phyloP scores from a whole-genome alignment of 2,329 filamentous ascomycete genomes.

The Helotiales sp. region DNA sequence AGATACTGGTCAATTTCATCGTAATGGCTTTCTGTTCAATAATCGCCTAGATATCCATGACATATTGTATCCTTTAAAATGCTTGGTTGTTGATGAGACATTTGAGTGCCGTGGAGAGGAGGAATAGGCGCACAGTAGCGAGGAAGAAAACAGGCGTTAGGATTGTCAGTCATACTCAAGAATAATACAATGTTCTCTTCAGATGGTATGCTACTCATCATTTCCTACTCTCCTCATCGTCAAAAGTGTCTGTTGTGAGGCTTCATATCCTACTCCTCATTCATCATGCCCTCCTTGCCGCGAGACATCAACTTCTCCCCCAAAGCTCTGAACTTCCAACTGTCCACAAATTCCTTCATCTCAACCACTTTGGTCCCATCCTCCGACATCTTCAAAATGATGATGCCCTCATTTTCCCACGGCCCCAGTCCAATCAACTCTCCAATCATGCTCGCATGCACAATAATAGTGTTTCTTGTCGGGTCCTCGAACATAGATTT shows the following conservation, averaged over 20 bases:
- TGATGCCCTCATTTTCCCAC: slow-evolving; percentile 2
- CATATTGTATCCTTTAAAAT: too few relatives aligned
- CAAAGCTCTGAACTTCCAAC: slow-evolving; percentile 40
- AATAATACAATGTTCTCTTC: too few relatives aligned
- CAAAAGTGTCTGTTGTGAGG: slow-evolving; percentile 9
- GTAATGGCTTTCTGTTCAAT: too few relatives aligned
- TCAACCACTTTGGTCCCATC: neutral
- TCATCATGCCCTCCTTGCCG: slow-evolving; percentile 33
- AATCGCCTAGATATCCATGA: too few relatives aligned
- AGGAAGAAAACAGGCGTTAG: too few relatives aligned
- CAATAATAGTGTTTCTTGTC: slow-evolving; percentile 37
- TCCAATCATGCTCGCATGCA: slow-evolving; percentile 39
- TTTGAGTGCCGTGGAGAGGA: too few relatives aligned
- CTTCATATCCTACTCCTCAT: slow-evolving; percentile 34
- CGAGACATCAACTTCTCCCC: slow-evolving; percentile 41
- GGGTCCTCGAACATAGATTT: slow-evolving; percentile 37
- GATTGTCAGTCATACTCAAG: too few relatives aligned
- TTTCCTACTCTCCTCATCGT: neutral
- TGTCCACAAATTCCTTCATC: slow-evolving; percentile 2
- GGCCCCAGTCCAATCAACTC: neutral
- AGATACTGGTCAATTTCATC: too few relatives aligned
- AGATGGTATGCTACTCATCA: too few relatives aligned
- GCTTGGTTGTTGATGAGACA: too few relatives aligned
- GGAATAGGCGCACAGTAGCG: too few relatives aligned
- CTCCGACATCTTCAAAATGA: neutral